These are phyloP conservation scores for Aspergillus indologenus DNA, from an alignment of 495 filamentous ascomycete genomes.

Conservation along the genomic window DNA sequence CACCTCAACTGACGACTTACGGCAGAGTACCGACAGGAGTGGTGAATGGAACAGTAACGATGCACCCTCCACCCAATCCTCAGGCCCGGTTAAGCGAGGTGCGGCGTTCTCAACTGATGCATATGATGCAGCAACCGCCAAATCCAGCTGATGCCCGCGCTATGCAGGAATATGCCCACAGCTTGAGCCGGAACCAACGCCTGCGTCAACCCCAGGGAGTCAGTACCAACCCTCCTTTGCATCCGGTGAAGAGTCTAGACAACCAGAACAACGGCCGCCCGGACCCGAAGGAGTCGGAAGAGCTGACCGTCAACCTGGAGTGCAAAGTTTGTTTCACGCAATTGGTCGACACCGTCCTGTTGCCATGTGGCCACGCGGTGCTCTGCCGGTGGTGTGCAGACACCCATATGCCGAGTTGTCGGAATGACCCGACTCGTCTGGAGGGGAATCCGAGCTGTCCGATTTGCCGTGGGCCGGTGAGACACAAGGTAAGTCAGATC, in stretches of 20 bases:
- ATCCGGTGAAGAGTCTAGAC: slow-evolving; percentile 16
- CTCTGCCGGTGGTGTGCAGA: slow-evolving; percentile 45
- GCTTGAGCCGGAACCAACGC: not conserved
- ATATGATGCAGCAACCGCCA: not conserved
- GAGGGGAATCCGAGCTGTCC: slow-evolving; percentile 17
- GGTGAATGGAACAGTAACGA: not conserved
- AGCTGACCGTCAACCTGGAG: slow-evolving; percentile 48
- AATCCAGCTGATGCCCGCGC: not conserved
- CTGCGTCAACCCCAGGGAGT: not conserved
- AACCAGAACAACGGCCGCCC: slow-evolving; percentile 29
- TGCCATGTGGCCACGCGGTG: slow-evolving; percentile 56
- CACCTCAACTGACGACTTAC: not conserved
- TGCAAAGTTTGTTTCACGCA: slow-evolving; percentile 57
- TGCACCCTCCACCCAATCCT: not conserved
- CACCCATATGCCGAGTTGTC: slow-evolving; percentile 18
- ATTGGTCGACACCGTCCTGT: slow-evolving; percentile 48
- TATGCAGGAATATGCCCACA: not conserved
- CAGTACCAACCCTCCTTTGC: not conserved
- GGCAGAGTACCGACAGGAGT: not conserved
- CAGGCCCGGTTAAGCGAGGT: not conserved
- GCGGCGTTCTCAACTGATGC: not conserved
- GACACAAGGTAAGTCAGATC: slow-evolving; percentile 17
- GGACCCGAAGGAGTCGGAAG: slow-evolving; percentile 41
- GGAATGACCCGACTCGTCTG: slow-evolving; percentile 9
- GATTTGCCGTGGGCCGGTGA: slow-evolving; percentile 26